Evolutionary conservation across 1,139 yeast species (phyloP).

Genomic region (Arxiozyma slooffiae): DNA sequence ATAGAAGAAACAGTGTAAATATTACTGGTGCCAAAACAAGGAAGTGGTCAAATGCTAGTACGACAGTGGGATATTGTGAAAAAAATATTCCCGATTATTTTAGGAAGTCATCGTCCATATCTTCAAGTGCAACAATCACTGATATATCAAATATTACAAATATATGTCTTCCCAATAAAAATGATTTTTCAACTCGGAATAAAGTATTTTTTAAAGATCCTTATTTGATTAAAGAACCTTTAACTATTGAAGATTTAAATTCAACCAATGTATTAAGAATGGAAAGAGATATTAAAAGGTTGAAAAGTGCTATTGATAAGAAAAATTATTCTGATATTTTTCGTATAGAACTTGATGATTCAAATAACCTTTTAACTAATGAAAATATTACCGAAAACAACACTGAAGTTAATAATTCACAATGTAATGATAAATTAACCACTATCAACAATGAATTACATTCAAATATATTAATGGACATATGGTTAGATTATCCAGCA

Average conservation of each 20-base stretch:
- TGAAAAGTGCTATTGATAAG: not conserved
- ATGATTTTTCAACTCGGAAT: not conserved
- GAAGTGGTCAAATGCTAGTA: constrained; percentile 3
- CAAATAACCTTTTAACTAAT: not conserved
- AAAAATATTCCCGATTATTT: not conserved
- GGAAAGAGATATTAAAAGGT: not conserved
- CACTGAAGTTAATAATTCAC: not conserved
- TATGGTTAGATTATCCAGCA: constrained; percentile 1
- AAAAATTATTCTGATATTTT: not conserved
- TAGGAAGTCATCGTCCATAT: not conserved
- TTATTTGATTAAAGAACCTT: not conserved
- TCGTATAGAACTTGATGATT: too few relatives aligned
- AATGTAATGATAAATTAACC: not conserved
- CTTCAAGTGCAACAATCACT: not conserved
- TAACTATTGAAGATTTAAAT: constrained; percentile 1
- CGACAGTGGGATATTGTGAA: not conserved
- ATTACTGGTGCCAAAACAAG: not conserved
- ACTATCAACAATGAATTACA: not conserved
- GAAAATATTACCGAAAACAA: not conserved
- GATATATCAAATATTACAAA: not conserved
- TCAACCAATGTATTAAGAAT: not conserved
- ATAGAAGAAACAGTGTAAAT: not conserved
- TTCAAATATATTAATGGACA: not conserved
- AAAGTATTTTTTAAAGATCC: not conserved
- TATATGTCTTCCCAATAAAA: too few relatives aligned